Percentiles rank a stretch among this genome's conserved stretches.
Conservation (phyloP, 768 basidiomycete genomes). For the Russula abietina region DNA sequence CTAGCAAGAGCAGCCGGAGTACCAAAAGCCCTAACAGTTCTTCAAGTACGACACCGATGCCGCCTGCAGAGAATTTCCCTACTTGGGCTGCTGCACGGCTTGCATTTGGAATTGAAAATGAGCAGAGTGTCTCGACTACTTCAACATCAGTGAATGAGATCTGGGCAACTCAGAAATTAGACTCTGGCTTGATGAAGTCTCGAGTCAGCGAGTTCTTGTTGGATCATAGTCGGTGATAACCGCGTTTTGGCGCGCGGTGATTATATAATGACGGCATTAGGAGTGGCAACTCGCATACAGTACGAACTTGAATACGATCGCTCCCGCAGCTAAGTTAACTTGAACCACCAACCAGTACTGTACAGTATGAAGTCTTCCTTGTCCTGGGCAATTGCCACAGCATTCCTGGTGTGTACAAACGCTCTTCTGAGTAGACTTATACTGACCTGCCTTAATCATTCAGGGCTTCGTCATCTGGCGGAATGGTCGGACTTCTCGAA, state of each 20-base stretch:
- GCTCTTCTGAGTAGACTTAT: background rate
- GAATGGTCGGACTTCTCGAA: constrained; percentile 21
- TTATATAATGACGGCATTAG: background rate
- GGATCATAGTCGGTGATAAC: constrained; percentile 26
- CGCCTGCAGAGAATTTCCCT: constrained; percentile 19
- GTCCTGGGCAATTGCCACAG: constrained; percentile 9
- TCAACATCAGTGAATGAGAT: constrained; percentile 27
- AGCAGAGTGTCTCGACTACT: background rate
- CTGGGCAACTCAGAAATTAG: constrained; percentile 32
- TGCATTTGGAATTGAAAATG: background rate
- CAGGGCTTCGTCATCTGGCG: constrained; percentile 17
- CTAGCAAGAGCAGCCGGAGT: constrained; percentile 47
- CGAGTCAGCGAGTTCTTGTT: constrained; percentile 38
- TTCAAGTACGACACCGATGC: background rate
- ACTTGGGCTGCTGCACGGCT: constrained; percentile 24
- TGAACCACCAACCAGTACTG: background rate
- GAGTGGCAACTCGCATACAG: too few species aligned
- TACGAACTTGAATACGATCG: too few species aligned
- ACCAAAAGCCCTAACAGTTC: constrained; percentile 28
- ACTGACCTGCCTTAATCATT: background rate
- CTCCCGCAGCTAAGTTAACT: too few species aligned
- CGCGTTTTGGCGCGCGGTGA: too few species aligned
- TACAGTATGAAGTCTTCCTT: constrained; percentile 19
- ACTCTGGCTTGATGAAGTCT: constrained; percentile 35
- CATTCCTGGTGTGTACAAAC: constrained; percentile 6